A percentile compares a stretch with the other conserved stretches of the same genome.
phyloP scores from a whole-genome alignment of 176 grass and related monocot genomes.

The Hordeum vulgare region MorexV3_pseudomolecules_assembly NC_058520.1:455528950-455529449 shows the following conservation, averaged over 20 bases:
- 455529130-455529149: background rate
- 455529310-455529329: background rate
- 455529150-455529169: background rate
- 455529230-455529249: background rate
- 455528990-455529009: no score
- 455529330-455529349: background rate
- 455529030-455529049: no score
- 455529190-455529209: conserved; percentile 13
- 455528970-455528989: no score
- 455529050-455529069: no score
- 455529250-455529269: background rate
- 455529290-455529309: background rate
- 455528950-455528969: no score
- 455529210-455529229: background rate
- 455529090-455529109: background rate
- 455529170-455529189: background rate
- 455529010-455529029: no score
- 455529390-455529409: background rate
- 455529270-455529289: background rate
- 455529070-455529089: no score
- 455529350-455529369: background rate
- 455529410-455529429: background rate
- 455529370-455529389: background rate
- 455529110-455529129: background rate
- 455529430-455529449: background rate